A percentile compares a stretch with the other conserved stretches of the same genome.
These are phyloP conservation scores for Cyberlindnera euphorbiiphila DNA, from an alignment of 805 yeast species.

Conservation along the genomic window DNA sequence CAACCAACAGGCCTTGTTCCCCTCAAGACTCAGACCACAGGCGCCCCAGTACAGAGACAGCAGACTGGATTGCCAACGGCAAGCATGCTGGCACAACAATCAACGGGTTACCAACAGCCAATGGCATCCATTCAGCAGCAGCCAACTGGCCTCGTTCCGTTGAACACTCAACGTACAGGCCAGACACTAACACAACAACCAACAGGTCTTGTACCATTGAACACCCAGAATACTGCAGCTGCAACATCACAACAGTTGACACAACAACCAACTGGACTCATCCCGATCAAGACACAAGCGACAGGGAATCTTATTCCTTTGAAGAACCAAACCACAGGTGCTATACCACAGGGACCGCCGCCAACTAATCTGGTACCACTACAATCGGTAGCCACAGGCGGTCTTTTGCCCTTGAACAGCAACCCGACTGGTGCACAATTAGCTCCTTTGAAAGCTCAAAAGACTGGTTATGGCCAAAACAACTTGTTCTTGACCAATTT, in stretches of 20 bases:
- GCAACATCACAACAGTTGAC: constrained; percentile 28
- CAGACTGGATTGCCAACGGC: constrained; percentile 62
- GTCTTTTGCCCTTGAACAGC: too few relatives aligned
- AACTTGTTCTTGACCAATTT: constrained; percentile 42
- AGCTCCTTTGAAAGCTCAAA: constrained; percentile 38
- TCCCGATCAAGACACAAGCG: constrained; percentile 30
- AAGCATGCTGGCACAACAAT: constrained; percentile 35
- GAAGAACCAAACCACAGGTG: constrained; percentile 59
- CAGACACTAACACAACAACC: constrained; percentile 31
- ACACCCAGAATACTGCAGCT: constrained; percentile 18
- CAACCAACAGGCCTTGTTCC: constrained; percentile 14
- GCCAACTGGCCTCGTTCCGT: constrained; percentile 58
- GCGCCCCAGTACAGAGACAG: constrained; percentile 43
- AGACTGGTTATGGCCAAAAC: constrained; percentile 43
- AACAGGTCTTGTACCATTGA: constrained; percentile 32
- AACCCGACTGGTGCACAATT: constrained; percentile 10
- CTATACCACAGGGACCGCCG: constrained; percentile 39
- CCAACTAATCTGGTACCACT: constrained; percentile 5
- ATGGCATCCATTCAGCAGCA: constrained; percentile 50
- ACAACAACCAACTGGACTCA: constrained; percentile 13
- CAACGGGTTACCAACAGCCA: constrained; percentile 42
- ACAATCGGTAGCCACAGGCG: constrained; percentile 2
- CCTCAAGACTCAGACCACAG: constrained; percentile 12
- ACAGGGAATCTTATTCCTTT: constrained; percentile 32
- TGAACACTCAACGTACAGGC: constrained; percentile 27